These are phyloP conservation scores for Cyanophora paradoxa DNA, from an alignment of 78 protist genomes.

Conservation along the genomic window DNA sequence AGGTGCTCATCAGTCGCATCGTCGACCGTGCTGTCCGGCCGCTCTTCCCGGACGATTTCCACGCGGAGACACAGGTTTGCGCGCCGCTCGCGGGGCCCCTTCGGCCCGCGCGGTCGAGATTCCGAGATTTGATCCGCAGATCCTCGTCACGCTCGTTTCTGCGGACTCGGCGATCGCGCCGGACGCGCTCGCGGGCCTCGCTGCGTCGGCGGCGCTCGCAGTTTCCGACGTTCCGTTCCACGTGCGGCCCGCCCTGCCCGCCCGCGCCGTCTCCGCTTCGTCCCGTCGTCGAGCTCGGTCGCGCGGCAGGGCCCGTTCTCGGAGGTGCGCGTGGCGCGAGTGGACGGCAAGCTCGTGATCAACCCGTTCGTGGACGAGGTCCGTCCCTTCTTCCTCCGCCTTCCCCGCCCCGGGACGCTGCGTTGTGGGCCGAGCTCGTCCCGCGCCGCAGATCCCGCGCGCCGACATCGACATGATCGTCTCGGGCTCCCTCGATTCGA, in stretches of 20 bases:
- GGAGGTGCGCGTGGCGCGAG: neutral
- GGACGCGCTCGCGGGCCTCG: neutral
- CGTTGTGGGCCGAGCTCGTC: neutral
- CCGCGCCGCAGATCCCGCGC: neutral
- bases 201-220: slow-evolving; percentile 10
- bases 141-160: too few relatives aligned
- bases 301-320: too few relatives aligned
- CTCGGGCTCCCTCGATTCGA: neutral
- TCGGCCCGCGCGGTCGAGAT: too few relatives aligned
- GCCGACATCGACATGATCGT: neutral
- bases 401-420: neutral
- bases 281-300: too few relatives aligned
- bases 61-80: slow-evolving; percentile 15
- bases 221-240: slow-evolving; percentile 6
- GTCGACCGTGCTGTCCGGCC: slow-evolving; percentile 32
- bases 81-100: too few relatives aligned
- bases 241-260: too few relatives aligned
- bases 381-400: neutral
- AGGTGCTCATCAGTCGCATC: slow-evolving; percentile 1
- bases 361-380: neutral
- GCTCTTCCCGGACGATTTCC: slow-evolving; percentile 1
- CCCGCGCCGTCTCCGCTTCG: too few relatives aligned
- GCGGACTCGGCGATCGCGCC: too few relatives aligned
- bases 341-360: neutral
- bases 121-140: too few relatives aligned